A percentile compares a stretch with the other conserved stretches of the same genome.
Evolutionary conservation across 257 asterid species (phyloP).

Genomic region (Euphrasia confusa): DNA sequence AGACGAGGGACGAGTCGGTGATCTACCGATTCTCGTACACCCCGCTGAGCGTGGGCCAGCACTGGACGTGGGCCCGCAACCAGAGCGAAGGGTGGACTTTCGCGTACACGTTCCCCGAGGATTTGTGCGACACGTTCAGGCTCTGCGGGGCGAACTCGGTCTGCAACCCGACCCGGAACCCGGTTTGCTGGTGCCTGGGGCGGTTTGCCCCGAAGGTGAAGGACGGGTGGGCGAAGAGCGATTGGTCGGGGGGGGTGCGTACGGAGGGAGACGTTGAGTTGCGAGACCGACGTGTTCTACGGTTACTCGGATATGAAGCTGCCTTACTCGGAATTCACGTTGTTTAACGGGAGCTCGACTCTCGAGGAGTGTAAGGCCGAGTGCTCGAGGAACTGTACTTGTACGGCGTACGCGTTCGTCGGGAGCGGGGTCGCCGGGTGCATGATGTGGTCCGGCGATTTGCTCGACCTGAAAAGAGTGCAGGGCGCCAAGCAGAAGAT

Average conservation of each 20-base stretch:
- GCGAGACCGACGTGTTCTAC: not conserved
- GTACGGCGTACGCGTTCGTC: not conserved
- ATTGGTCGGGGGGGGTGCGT: constrained; percentile 4
- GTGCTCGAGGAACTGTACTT: not conserved
- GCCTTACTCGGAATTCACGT: not conserved
- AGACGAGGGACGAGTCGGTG: not conserved
- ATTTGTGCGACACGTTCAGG: not conserved
- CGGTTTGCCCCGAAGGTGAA: not conserved
- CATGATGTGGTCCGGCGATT: constrained; percentile 5
- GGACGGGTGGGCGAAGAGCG: not conserved
- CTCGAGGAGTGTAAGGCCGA: not conserved
- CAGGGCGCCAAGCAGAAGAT: not conserved
- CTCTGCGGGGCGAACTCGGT: not conserved
- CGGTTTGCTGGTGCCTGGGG: not conserved
- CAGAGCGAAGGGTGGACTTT: not conserved
- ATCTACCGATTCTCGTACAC: not conserved
- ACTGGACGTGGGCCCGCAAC: not conserved
- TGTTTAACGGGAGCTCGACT: not conserved
- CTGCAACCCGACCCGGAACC: not conserved
- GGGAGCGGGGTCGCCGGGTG: not conserved
- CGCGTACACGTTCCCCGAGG: not conserved
- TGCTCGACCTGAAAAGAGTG: not conserved
- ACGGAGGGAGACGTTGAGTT: not conserved
- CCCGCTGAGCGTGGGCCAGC: not conserved
- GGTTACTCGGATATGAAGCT: not conserved